Conservation (phyloP, 805 yeast genomes). For the Cyberlindnera mycetangii region DNA sequence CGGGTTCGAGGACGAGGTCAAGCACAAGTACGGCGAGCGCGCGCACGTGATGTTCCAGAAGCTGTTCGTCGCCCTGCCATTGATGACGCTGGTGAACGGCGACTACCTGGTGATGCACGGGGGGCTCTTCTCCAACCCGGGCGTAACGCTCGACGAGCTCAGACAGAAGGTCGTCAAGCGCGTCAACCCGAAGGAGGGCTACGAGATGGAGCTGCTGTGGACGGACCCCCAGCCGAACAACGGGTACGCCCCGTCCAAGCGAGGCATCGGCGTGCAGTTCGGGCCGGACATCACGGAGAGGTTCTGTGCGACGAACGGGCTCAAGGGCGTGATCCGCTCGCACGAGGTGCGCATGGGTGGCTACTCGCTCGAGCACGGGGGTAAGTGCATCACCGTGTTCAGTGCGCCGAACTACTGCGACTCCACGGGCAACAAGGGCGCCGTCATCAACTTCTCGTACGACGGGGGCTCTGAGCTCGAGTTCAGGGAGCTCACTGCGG, state of each 20-base stretch:
- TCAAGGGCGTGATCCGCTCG: slow-evolving; percentile 82
- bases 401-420: slow-evolving; percentile 99
- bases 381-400: slow-evolving; percentile 87
- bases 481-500: slow-evolving; percentile 69
- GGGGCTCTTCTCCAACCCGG: slow-evolving; percentile 81
- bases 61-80: slow-evolving; percentile 81
- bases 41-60: slow-evolving; percentile 81
- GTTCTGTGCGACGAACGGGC: slow-evolving; percentile 68
- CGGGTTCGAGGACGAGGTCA: slow-evolving; percentile 96
- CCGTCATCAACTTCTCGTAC: slow-evolving; percentile 63
- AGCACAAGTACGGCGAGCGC: slow-evolving; percentile 79
- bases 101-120: slow-evolving; percentile 93
- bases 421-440: slow-evolving; percentile 86
- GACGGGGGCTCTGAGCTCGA: slow-evolving; percentile 39
- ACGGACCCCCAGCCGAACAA: slow-evolving; percentile 83
- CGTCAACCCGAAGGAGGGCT: slow-evolving; percentile 88
- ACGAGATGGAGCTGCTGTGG: slow-evolving; percentile 97
- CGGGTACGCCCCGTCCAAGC: slow-evolving; percentile 84
- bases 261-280: slow-evolving; percentile 95
- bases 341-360: slow-evolving; percentile 96
- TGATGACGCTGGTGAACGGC: slow-evolving; percentile 75
- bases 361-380: slow-evolving; percentile 82
- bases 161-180: slow-evolving; percentile 67
- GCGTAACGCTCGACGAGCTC: slow-evolving; percentile 69
- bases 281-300: slow-evolving; percentile 91